These are phyloP conservation scores for Houttuynia cordata DNA, from an alignment of 164 flowering plant genomes.

Conservation along the genomic window DNA sequence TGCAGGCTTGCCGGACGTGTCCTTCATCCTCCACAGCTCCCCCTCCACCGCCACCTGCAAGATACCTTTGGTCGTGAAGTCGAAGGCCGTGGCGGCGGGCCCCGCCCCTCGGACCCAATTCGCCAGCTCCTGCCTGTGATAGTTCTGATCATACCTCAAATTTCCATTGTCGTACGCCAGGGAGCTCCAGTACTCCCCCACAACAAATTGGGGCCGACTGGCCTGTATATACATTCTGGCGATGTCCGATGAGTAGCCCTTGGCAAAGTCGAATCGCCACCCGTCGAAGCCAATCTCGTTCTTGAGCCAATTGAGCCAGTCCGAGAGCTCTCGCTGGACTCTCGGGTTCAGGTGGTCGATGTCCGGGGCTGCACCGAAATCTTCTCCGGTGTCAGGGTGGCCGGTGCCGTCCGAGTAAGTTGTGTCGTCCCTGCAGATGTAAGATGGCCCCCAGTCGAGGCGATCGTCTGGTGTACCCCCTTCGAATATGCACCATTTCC, in stretches of 20 bases:
- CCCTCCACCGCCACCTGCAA: slow-evolving; percentile 57
- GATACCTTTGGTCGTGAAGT: slow-evolving; percentile 71
- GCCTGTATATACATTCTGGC: slow-evolving; percentile 39
- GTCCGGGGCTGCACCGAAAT: slow-evolving; percentile 43
- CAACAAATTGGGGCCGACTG: slow-evolving; percentile 43
- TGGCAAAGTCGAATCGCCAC: slow-evolving; percentile 63
- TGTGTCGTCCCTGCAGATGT: slow-evolving; percentile 46
- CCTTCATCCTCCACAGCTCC: slow-evolving; percentile 53
- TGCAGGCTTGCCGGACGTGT: slow-evolving; percentile 45
- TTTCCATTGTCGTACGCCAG: slow-evolving; percentile 36
- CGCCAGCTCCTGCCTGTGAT: slow-evolving; percentile 33
- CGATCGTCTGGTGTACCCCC: slow-evolving; percentile 64
- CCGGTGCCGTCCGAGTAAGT: slow-evolving; percentile 51
- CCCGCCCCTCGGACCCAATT: slow-evolving; percentile 44
- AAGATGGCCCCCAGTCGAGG: slow-evolving; percentile 71
- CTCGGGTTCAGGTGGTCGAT: slow-evolving; percentile 59
- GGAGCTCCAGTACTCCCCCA: slow-evolving; percentile 55
- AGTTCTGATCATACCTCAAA: slow-evolving; percentile 34
- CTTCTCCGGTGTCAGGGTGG: slow-evolving; percentile 50
- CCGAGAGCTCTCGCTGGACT: slow-evolving; percentile 55
- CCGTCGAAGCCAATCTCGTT: slow-evolving; percentile 59
- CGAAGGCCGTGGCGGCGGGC: slow-evolving; percentile 55
- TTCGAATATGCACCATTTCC: slow-evolving; percentile 62
- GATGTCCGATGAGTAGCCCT: slow-evolving; percentile 40
- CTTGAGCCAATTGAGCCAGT: slow-evolving; percentile 83